Percentiles rank a stretch among this genome's conserved stretches.
Evolutionary conservation across 2,329 filamentous ascomycete genomes (phyloP).

Genomic region (Exophiala calicioides): DNA sequence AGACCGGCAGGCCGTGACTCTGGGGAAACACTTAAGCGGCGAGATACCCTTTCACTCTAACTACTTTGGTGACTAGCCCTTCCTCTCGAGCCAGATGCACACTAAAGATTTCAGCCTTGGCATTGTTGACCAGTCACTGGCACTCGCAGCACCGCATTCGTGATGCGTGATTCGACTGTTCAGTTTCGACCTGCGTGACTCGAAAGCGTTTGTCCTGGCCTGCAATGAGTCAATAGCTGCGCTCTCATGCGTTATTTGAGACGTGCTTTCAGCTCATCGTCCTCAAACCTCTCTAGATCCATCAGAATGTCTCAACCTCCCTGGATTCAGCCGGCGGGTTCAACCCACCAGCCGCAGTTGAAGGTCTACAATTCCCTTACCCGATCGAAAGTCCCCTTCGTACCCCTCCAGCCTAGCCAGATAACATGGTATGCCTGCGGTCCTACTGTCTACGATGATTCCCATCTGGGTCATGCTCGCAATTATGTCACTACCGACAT

Average conservation of each 20-base stretch:
- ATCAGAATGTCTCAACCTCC: constrained; percentile 40
- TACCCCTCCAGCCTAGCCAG: constrained; percentile 67
- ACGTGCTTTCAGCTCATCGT: constrained; percentile 21
- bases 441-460: constrained; percentile 81
- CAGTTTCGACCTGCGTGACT: constrained; percentile 1
- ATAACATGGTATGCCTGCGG: constrained; percentile 89
- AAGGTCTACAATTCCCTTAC: constrained; percentile 81
- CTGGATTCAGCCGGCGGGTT: constrained; percentile 45
- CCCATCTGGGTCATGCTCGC: constrained; percentile 78
- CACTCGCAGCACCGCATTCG: neutral
- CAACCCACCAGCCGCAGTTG: constrained; percentile 55
- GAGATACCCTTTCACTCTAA: no score
- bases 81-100: constrained; percentile 2
- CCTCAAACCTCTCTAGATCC: constrained; percentile 12
- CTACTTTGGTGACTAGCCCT: no score
- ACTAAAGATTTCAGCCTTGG: no score
- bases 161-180: constrained; percentile 5
- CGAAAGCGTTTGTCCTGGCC: no score
- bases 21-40: no score
- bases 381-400: constrained; percentile 70
- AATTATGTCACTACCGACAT: constrained; percentile 93
- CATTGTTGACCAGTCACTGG: neutral
- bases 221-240: constrained; percentile 19
- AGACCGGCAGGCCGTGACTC: no score
- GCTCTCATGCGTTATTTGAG: constrained; percentile 21